Conservation (phyloP, 2,329 filamentous ascomycete species). For the Cytospora piceae region DNA sequence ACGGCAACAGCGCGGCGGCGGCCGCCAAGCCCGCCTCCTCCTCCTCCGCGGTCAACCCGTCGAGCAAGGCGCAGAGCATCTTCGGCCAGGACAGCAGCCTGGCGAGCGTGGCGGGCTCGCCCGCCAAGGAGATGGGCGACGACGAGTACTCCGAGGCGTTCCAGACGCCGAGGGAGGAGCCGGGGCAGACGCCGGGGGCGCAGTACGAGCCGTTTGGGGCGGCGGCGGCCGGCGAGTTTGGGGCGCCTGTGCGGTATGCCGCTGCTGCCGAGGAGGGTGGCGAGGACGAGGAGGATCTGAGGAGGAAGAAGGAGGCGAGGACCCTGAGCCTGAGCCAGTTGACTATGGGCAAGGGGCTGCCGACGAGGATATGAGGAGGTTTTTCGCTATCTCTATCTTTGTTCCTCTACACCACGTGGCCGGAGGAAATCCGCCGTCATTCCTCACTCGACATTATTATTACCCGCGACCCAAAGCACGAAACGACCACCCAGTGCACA, state of each 20-base stretch:
- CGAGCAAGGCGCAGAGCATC: constrained; percentile 35
- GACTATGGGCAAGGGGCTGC: constrained; percentile 49
- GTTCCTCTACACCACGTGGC: neutral
- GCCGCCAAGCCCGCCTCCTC: neutral
- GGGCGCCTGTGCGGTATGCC: constrained; percentile 31
- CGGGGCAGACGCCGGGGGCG: constrained; percentile 35
- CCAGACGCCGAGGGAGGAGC: constrained; percentile 56
- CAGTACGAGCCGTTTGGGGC: constrained; percentile 46
- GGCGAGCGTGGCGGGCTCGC: constrained; percentile 22
- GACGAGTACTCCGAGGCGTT: constrained; percentile 51
- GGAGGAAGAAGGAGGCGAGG: constrained; percentile 59
- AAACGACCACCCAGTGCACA: constrained; percentile 21
- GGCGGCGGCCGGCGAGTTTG: constrained; percentile 42
- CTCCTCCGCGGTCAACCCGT: constrained; percentile 24
- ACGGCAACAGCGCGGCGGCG: constrained; percentile 7
- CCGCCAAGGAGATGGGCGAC: constrained; percentile 39
- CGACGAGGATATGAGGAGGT: constrained; percentile 32
- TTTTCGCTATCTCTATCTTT: neutral
- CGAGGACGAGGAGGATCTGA: constrained; percentile 37
- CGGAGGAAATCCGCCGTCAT: neutral
- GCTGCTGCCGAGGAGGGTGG: constrained; percentile 35
- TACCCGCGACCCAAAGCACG: constrained; percentile 2
- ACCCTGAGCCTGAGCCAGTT: constrained; percentile 68
- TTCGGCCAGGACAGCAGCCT: constrained; percentile 43
- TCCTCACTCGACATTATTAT: neutral